Percentiles rank a stretch among this genome's conserved stretches.
Evolutionary conservation across 306 rosid genomes (phyloP).

Genomic region (Gastrolobium villosum): DNA sequence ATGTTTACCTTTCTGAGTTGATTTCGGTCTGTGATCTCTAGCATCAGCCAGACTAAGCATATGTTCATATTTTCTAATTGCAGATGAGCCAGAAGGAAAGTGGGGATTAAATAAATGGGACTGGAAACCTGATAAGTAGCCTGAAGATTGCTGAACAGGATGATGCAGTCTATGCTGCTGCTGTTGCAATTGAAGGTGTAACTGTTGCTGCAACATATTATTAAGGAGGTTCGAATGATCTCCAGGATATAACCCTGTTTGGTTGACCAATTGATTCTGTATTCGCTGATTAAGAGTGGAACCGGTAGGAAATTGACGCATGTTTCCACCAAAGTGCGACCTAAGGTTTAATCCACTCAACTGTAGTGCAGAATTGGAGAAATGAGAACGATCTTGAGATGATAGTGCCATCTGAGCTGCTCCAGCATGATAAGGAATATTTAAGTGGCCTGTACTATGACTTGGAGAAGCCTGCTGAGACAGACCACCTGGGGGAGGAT

Average conservation of each 20-base stretch:
- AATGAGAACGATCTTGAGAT: slow-evolving; percentile 56
- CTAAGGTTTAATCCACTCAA: slow-evolving; percentile 59
- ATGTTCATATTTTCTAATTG: slow-evolving; percentile 51
- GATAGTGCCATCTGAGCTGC: slow-evolving; percentile 58
- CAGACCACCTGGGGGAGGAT: slow-evolving; percentile 66
- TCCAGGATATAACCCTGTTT: slow-evolving; percentile 60
- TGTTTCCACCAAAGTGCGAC: slow-evolving; percentile 56
- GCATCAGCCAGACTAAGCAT: slow-evolving; percentile 49
- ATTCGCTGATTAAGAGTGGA: slow-evolving; percentile 57
- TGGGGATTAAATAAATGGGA: slow-evolving; percentile 57
- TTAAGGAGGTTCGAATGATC: slow-evolving; percentile 69
- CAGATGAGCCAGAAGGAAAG: slow-evolving; percentile 54
- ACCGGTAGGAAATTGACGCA: slow-evolving; percentile 50
- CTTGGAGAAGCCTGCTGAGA: slow-evolving; percentile 58
- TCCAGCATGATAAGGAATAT: slow-evolving; percentile 57
- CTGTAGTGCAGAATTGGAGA: slow-evolving; percentile 59
- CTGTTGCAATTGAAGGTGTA: slow-evolving; percentile 69
- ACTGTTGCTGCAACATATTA: slow-evolving; percentile 85
- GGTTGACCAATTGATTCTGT: slow-evolving; percentile 60
- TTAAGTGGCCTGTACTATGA: slow-evolving; percentile 54
- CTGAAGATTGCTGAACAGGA: slow-evolving; percentile 58
- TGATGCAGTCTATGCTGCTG: slow-evolving; percentile 64
- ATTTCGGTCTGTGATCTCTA: slow-evolving; percentile 61
- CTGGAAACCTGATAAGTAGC: slow-evolving; percentile 59
- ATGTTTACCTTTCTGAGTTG: slow-evolving; percentile 60